These are phyloP conservation scores for Colletotrichum lupini DNA, from an alignment of 2,329 filamentous ascomycete genomes.

Conservation along the genomic window DNA sequence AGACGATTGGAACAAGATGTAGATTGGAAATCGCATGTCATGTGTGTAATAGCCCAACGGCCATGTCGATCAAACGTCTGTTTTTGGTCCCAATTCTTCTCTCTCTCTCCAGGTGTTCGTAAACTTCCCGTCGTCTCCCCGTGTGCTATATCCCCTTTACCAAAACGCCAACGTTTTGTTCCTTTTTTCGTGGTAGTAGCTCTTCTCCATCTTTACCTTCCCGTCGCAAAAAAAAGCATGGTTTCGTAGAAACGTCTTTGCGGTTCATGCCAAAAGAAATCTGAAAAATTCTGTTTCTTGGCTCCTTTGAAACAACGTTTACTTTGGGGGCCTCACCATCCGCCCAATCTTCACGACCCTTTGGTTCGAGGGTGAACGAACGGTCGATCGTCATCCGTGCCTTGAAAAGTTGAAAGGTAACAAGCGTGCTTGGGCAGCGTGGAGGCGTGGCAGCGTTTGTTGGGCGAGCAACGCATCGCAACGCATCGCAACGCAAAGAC, in stretches of 20 bases:
- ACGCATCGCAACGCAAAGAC: not conserved
- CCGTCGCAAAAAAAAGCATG: not conserved
- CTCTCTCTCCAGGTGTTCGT: not conserved
- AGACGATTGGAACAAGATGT: not conserved
- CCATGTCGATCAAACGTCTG: slow-evolving; percentile 8
- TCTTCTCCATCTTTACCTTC: no score
- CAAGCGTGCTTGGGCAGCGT: not conserved
- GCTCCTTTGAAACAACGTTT: not conserved
- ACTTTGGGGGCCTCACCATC: not conserved
- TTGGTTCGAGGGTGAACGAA: not conserved
- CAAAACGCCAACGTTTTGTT: not conserved
- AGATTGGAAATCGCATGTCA: not conserved
- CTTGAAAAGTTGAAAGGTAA: not conserved
- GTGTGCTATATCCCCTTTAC: not conserved
- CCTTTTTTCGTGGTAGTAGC: not conserved
- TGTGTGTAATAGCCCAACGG: not conserved
- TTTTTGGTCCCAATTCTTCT: not conserved
- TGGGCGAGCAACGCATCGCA: not conserved
- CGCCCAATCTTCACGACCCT: not conserved
- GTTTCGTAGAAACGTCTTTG: not conserved
- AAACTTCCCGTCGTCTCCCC: no score
- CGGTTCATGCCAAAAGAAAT: slow-evolving; percentile 1
- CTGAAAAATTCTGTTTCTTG: no score
- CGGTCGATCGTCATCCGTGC: not conserved
- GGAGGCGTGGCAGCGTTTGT: not conserved